phyloP scores from a whole-genome alignment of 1,284 basidiomycete genomes.

The Tremellales sp. region DNA sequence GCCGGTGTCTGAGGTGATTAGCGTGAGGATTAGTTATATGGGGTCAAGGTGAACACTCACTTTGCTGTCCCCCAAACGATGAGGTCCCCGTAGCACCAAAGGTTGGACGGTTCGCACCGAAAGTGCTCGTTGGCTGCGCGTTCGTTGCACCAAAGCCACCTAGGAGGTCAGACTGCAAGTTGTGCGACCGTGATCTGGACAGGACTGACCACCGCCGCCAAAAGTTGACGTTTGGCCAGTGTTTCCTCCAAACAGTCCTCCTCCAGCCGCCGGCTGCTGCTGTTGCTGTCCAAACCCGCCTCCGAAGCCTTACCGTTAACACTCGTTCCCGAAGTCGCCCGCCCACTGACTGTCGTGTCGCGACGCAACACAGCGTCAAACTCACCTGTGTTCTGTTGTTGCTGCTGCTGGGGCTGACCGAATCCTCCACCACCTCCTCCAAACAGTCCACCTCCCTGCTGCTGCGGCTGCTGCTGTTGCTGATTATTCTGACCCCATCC shows the following conservation, averaged over 20 bases:
- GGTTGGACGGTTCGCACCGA: constrained; percentile 39
- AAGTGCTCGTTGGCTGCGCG: constrained; percentile 17
- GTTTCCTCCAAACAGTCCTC: constrained; percentile 49
- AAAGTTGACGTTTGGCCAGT: constrained; percentile 11
- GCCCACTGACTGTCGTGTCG: background rate
- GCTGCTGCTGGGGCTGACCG: constrained; percentile 24
- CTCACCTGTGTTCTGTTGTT: constrained; percentile 56
- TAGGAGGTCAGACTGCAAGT: too few species aligned
- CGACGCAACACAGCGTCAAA: constrained; percentile 37
- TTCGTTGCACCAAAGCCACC: constrained; percentile 26
- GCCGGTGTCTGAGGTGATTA: constrained; percentile 8
- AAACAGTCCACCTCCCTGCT: constrained; percentile 51
- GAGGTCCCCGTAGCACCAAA: constrained; percentile 27
- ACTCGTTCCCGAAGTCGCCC: constrained; percentile 13
- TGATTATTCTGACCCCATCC: constrained; percentile 41
- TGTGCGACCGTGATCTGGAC: too few species aligned
- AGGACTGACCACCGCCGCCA: background rate
- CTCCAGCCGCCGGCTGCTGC: constrained; percentile 57
- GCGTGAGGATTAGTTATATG: too few species aligned
- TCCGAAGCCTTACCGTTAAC: constrained; percentile 36
- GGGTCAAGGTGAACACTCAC: too few species aligned
- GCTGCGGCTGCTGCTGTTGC: constrained; percentile 52
- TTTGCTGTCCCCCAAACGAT: too few species aligned
- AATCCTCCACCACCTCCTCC: constrained; percentile 20
- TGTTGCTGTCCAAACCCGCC: constrained; percentile 24